Percentiles rank a stretch among this genome's conserved stretches.
Conservation (phyloP, 768 basidiomycete genomes). For the Boletus rubroflammeus region DNA sequence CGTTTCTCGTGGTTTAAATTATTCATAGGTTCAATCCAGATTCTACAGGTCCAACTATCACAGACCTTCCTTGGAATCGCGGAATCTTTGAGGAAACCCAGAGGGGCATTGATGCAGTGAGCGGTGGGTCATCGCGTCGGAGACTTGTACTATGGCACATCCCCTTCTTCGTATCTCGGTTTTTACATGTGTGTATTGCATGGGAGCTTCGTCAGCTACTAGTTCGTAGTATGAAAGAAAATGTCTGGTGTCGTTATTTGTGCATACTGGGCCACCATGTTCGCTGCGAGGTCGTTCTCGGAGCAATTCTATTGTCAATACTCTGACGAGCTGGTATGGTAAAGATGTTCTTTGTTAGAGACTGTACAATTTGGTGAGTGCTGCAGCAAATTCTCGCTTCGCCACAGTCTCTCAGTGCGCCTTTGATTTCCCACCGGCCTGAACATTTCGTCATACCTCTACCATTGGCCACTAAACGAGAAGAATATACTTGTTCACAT, state of each 20-base stretch:
- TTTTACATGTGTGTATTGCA: not conserved
- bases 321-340: not conserved
- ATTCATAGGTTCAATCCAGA: not conserved
- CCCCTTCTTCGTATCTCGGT: not conserved
- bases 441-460: too few relatives aligned
- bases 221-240: not conserved
- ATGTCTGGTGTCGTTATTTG: not conserved
- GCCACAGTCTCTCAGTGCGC: too few relatives aligned
- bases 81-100: constrained; percentile 50
- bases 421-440: too few relatives aligned
- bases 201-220: too few relatives aligned
- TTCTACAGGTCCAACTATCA: constrained; percentile 44
- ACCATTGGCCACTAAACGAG: too few relatives aligned
- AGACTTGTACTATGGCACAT: not conserved
- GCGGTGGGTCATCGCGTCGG: too few relatives aligned
- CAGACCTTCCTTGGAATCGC: constrained; percentile 55
- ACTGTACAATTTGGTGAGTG: too few relatives aligned
- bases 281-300: not conserved
- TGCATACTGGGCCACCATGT: not conserved
- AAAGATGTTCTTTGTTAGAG: too few relatives aligned
- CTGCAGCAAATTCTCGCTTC: too few relatives aligned
- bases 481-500: too few relatives aligned
- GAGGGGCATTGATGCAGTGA: constrained; percentile 43
- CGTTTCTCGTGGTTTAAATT: not conserved
- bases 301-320: not conserved